Percentiles rank a stretch among this genome's conserved stretches.
phyloP scores from a whole-genome alignment of 768 basidiomycete species.

The Lactarius akahatsu region DNA sequence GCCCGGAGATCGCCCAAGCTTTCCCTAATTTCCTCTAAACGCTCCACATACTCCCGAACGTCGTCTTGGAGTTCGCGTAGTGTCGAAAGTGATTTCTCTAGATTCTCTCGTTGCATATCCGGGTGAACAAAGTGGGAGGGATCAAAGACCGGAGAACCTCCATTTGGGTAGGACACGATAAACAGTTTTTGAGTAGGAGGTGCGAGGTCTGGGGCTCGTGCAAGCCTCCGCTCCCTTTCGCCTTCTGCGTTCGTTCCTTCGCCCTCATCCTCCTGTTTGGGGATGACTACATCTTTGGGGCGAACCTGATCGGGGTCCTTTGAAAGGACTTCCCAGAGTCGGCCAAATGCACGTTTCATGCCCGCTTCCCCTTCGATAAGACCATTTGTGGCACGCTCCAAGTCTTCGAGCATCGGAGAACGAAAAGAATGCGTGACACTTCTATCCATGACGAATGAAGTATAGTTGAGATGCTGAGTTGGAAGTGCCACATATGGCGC shows the following conservation, averaged over 20 bases:
- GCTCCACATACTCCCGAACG: constrained; percentile 81
- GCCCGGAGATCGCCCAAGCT: constrained; percentile 70
- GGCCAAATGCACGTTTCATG: constrained; percentile 70
- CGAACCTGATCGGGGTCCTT: constrained; percentile 55
- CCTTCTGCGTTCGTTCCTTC: constrained; percentile 40
- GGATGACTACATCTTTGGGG: constrained; percentile 47
- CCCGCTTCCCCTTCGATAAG: constrained; percentile 81
- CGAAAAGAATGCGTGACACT: constrained; percentile 83
- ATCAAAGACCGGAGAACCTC: constrained; percentile 50
- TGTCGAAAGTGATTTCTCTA: constrained; percentile 73
- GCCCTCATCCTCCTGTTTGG: constrained; percentile 67
- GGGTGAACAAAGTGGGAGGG: constrained; percentile 63
- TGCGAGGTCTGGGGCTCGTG: constrained; percentile 65
- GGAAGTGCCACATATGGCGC: constrained; percentile 74
- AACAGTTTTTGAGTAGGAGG: constrained; percentile 68
- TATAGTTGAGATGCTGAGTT: constrained; percentile 68
- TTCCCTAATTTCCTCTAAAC: constrained; percentile 81
- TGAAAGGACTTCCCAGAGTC: constrained; percentile 78
- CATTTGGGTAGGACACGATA: constrained; percentile 50
- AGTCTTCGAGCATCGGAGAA: constrained; percentile 70
- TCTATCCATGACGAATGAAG: constrained; percentile 85
- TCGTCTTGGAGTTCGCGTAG: constrained; percentile 84
- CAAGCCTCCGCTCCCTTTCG: constrained; percentile 45
- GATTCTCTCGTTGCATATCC: constrained; percentile 62
- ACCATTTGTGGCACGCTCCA: constrained; percentile 78